Percentiles rank a stretch among this genome's conserved stretches.
These are phyloP conservation scores for Hanseniaspora guilliermondii DNA, from an alignment of 805 yeast genomes.

Conservation along the genomic window DNA sequence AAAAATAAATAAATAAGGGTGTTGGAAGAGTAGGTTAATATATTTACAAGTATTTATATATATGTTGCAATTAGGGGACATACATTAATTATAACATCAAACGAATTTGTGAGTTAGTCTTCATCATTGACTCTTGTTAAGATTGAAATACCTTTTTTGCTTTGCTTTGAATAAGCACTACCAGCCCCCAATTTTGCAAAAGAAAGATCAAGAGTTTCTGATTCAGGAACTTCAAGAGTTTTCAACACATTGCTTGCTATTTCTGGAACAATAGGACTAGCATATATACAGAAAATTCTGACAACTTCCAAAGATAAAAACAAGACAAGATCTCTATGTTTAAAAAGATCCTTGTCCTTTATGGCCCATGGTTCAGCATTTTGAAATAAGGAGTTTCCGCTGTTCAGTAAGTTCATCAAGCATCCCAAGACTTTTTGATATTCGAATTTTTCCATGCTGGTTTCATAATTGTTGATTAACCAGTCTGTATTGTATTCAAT, in stretches of 20 bases:
- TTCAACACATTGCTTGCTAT: constrained; percentile 29
- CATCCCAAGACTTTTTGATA: constrained; percentile 1
- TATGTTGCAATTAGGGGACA: too few relatives aligned
- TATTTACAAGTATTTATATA: background rate
- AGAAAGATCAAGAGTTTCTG: background rate
- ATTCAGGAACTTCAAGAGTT: background rate
- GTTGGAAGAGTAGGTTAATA: background rate
- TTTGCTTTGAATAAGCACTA: background rate
- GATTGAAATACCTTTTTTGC: background rate
- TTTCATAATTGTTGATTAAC: background rate
- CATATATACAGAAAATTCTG: constrained; percentile 47
- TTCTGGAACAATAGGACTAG: constrained; percentile 57
- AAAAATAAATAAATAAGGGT: background rate
- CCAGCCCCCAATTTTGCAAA: constrained; percentile 1
- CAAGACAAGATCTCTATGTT: constrained; percentile 39
- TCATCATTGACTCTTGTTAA: background rate
- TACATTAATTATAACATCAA: too few relatives aligned
- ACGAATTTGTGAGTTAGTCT: background rate
- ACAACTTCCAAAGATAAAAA: constrained; percentile 51
- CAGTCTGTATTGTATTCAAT: constrained; percentile 18
- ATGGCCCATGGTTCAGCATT: constrained; percentile 54
- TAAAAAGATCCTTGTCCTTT: constrained; percentile 20
- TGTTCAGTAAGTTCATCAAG: constrained; percentile 24
- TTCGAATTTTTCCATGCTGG: constrained; percentile 1
- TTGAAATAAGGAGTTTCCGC: constrained; percentile 52